Conservation (phyloP, 2,329 filamentous ascomycete species). For the Lasiodiplodia sp. region DNA sequence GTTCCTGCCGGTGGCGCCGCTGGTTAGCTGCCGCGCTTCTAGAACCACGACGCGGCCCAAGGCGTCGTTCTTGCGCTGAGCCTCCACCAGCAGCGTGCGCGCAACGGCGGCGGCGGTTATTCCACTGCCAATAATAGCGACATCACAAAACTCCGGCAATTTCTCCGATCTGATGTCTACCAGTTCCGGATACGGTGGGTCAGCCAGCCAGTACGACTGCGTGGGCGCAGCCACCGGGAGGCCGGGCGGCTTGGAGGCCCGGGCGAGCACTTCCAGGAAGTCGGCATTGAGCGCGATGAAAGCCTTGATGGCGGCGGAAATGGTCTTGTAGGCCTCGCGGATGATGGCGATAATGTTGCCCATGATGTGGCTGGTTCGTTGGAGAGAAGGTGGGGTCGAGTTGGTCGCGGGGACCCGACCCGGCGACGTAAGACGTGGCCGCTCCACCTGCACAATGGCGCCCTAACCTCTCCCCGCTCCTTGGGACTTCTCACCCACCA, state of each 20-base stretch:
- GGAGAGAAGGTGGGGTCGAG: neutral
- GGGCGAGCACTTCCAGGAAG: conserved; percentile 1
- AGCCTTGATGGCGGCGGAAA: conserved; percentile 1
- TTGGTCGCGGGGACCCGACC: neutral
- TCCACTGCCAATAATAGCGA: conserved; percentile 69
- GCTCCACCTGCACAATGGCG: neutral
- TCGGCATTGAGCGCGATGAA: conserved; percentile 5
- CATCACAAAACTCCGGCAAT: conserved; percentile 39
- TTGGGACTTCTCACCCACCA: neutral
- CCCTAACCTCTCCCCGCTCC: neutral
- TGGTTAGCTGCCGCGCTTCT: conserved; percentile 60
- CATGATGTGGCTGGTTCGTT: neutral
- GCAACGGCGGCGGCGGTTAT: conserved; percentile 72
- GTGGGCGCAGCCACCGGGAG: conserved; percentile 39
- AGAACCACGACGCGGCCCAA: conserved; percentile 37
- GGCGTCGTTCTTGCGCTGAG: neutral
- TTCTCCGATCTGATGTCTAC: conserved; percentile 6
- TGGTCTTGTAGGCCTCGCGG: neutral
- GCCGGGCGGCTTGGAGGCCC: neutral
- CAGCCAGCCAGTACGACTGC: conserved; percentile 47
- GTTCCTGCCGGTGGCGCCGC: conserved; percentile 62
- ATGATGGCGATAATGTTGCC: neutral
- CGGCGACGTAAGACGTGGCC: neutral
- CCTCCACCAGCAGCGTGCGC: conserved; percentile 59
- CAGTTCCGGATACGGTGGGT: conserved; percentile 34